phyloP scores from a whole-genome alignment of 192 early-diverging fungal species.

The Allomyces macrogynus region DNA sequence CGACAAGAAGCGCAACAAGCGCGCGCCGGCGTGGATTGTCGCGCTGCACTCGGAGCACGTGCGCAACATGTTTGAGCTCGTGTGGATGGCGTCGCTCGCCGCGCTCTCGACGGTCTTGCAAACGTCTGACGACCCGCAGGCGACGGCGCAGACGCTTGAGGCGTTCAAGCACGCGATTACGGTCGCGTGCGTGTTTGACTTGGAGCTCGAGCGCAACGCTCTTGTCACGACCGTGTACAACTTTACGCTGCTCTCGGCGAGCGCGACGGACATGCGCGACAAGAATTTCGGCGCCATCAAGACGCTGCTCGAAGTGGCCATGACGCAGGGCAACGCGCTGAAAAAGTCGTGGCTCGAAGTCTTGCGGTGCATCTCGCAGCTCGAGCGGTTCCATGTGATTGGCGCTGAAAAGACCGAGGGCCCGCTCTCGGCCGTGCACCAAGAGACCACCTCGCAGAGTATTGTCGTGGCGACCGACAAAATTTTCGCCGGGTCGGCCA shows the following conservation, averaged over 20 bases:
- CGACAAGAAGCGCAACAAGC: not conserved
- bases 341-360: constrained; percentile 63
- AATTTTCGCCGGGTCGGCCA: constrained; percentile 59
- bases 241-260: constrained; percentile 57
- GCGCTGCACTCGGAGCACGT: constrained; percentile 73
- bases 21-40: constrained; percentile 3
- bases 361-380: constrained; percentile 58
- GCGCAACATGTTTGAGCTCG: constrained; percentile 72
- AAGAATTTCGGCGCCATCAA: constrained; percentile 86
- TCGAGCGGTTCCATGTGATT: constrained; percentile 70
- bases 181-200: constrained; percentile 58
- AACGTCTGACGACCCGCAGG: constrained; percentile 53
- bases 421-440: constrained; percentile 2
- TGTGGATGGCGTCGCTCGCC: constrained; percentile 74
- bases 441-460: constrained; percentile 41
- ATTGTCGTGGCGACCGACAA: constrained; percentile 65
- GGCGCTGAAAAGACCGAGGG: constrained; percentile 29
- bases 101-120: constrained; percentile 67
- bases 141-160: constrained; percentile 45
- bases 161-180: constrained; percentile 67
- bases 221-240: constrained; percentile 79
- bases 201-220: constrained; percentile 75
- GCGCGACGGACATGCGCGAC: constrained; percentile 62
- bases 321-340: constrained; percentile 41
- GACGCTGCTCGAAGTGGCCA: constrained; percentile 58